phyloP scores from a whole-genome alignment of 306 rosid genomes.

The Corylus americana region DNA sequence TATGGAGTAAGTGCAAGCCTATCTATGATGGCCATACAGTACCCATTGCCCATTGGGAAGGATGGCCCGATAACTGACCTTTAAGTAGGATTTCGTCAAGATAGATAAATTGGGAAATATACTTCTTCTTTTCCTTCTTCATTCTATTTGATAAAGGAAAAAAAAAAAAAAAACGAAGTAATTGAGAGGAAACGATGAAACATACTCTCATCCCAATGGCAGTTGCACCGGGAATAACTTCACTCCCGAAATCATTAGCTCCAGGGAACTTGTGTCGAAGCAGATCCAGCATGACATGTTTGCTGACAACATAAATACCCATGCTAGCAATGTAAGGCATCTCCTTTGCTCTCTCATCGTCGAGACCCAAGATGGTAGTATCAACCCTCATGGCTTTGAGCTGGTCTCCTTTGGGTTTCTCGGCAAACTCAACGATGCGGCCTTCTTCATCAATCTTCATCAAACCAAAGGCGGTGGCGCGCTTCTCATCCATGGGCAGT shows the following conservation, averaged over 20 bases:
- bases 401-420: conserved; percentile 96
- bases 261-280: conserved; percentile 82
- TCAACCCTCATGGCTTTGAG: conserved; percentile 97
- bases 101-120: neutral
- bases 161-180: neutral
- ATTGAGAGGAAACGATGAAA: conserved; percentile 10
- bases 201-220: conserved; percentile 90
- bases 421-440: conserved; percentile 85
- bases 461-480: conserved; percentile 93
- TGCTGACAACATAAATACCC: conserved; percentile 99
- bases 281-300: conserved; percentile 79
- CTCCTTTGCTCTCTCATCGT: conserved; percentile 88
- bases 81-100: neutral
- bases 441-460: conserved; percentile 99
- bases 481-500: conserved; percentile 94
- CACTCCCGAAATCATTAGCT: conserved; percentile 98
- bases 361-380: conserved; percentile 96
- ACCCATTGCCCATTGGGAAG: neutral
- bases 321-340: conserved; percentile 97
- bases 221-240: conserved; percentile 99
- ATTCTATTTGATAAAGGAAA: neutral
- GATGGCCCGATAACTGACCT: too few species aligned
- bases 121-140: neutral
- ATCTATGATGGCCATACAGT: neutral
- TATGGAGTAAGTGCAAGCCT: neutral